A percentile compares a stretch with the other conserved stretches of the same genome.
Conservation (phyloP, 495 filamentous ascomycete genomes). For the Delitschia confertaspora region DNA sequence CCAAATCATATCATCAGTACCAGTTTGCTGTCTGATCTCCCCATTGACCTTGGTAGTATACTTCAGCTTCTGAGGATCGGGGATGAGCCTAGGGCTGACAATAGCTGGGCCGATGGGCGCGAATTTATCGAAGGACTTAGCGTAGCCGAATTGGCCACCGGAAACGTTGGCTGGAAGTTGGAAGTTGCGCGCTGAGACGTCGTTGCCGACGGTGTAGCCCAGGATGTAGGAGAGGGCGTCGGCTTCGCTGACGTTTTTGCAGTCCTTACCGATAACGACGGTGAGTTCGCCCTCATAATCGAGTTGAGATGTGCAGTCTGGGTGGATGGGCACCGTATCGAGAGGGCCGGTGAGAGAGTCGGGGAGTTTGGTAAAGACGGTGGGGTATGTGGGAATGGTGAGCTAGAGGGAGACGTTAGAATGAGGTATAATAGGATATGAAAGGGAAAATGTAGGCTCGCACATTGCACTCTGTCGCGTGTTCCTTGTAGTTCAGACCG, state of each 20-base stretch:
- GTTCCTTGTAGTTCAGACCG: constrained; percentile 40
- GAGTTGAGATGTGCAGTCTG: constrained; percentile 30
- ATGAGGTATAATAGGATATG: neutral
- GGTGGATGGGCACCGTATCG: constrained; percentile 34
- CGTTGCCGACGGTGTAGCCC: constrained; percentile 43
- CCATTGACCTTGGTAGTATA: constrained; percentile 38
- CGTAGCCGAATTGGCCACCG: constrained; percentile 40
- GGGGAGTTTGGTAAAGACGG: constrained; percentile 39
- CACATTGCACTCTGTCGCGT: constrained; percentile 38
- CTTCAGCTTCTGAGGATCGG: constrained; percentile 22
- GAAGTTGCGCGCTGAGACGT: constrained; percentile 39
- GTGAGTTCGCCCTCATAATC: constrained; percentile 35
- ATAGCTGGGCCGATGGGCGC: constrained; percentile 41
- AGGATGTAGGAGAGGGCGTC: constrained; percentile 36
- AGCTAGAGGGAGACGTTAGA: constrained; percentile 26
- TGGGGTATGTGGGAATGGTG: constrained; percentile 32
- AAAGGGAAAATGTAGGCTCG: constrained; percentile 1
- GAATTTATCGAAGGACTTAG: constrained; percentile 43
- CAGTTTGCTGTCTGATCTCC: constrained; percentile 32
- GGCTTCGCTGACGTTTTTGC: constrained; percentile 32
- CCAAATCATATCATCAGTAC: constrained; percentile 36
- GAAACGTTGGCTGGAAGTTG: constrained; percentile 34
- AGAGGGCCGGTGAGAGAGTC: constrained; percentile 35
- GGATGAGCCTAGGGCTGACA: constrained; percentile 28
- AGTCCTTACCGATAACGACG: constrained; percentile 36